Percentiles rank a stretch among this genome's conserved stretches.
Conservation (phyloP, 495 filamentous ascomycete genomes). For the Annulohypoxylon nitens region DNA sequence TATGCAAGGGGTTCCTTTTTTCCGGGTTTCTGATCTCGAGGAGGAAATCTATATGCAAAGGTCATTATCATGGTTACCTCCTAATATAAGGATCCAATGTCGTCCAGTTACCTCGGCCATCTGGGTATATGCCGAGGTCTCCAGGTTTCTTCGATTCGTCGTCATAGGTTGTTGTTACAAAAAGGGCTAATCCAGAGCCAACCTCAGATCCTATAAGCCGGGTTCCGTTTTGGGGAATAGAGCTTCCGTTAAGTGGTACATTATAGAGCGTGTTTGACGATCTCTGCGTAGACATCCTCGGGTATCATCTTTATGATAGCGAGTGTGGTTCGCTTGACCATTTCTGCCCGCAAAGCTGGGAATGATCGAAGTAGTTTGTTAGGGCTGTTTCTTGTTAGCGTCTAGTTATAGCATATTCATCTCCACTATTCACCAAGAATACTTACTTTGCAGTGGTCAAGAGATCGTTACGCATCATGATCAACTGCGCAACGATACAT, state of each 20-base stretch:
- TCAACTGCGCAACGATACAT: conserved; percentile 96
- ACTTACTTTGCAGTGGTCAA: conserved; percentile 84
- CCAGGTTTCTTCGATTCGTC: conserved; percentile 3
- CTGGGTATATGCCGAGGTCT: conserved; percentile 6
- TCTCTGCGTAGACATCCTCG: conserved; percentile 86
- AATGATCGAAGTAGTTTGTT: conserved; percentile 93
- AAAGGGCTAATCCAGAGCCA: conserved; percentile 5
- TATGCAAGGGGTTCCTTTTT: not conserved
- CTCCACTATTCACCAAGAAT: not conserved
- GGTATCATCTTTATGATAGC: conserved; percentile 87
- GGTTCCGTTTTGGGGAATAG: not conserved
- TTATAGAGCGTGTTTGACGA: conserved; percentile 87
- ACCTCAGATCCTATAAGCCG: conserved; percentile 3
- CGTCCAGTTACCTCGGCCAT: conserved; percentile 8
- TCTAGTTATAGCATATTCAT: conserved; percentile 3
- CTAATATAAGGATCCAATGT: conserved; percentile 19
- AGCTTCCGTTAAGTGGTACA: not conserved
- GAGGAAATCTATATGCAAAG: conserved; percentile 30
- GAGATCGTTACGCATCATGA: conserved; percentile 86
- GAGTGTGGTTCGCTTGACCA: conserved; percentile 83
- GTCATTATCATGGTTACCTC: conserved; percentile 13
- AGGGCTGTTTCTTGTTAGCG: conserved; percentile 69
- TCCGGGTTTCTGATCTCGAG: conserved; percentile 9
- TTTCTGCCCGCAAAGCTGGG: conserved; percentile 82
- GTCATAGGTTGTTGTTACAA: conserved; percentile 34